Conservation (phyloP, 2,329 filamentous ascomycete species). For the Paracoccidioides brasiliensis region DNA sequence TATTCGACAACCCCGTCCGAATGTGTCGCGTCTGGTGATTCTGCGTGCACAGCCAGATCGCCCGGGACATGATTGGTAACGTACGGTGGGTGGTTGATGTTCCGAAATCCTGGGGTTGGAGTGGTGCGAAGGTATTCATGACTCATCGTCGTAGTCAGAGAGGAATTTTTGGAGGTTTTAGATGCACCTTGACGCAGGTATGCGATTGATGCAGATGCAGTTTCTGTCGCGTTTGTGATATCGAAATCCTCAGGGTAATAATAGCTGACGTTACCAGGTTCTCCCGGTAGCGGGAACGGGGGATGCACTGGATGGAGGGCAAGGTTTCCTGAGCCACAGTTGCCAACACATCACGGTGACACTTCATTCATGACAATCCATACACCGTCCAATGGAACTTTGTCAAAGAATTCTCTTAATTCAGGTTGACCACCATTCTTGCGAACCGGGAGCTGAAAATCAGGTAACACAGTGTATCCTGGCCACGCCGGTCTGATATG, state of each 20-base stretch:
- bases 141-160: slow-evolving; percentile 18
- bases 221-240: slow-evolving; percentile 54
- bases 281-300: slow-evolving; percentile 51
- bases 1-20: slow-evolving; percentile 62
- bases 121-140: slow-evolving; percentile 43
- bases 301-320: slow-evolving; percentile 57
- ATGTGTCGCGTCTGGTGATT: slow-evolving; percentile 67
- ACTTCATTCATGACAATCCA: slow-evolving; percentile 54
- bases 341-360: slow-evolving; percentile 55
- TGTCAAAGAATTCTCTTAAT: slow-evolving; percentile 39
- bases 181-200: slow-evolving; percentile 39
- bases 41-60: slow-evolving; percentile 58
- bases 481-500: slow-evolving; percentile 47
- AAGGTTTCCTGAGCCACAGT: slow-evolving; percentile 53
- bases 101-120: slow-evolving; percentile 49
- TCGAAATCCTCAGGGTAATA: slow-evolving; percentile 59
- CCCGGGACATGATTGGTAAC: slow-evolving; percentile 56
- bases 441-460: slow-evolving; percentile 46
- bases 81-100: slow-evolving; percentile 64
- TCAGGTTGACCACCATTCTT: slow-evolving; percentile 48
- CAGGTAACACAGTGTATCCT: slow-evolving; percentile 48
- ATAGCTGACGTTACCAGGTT: slow-evolving; percentile 46
- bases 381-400: slow-evolving; percentile 40
- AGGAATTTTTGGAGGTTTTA: slow-evolving; percentile 21
- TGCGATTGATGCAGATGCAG: slow-evolving; percentile 44